Percentiles rank a stretch among this genome's conserved stretches.
Evolutionary conservation across 441 rosid genomes (phyloP).

Genomic region (Hura crepitans): DNA sequence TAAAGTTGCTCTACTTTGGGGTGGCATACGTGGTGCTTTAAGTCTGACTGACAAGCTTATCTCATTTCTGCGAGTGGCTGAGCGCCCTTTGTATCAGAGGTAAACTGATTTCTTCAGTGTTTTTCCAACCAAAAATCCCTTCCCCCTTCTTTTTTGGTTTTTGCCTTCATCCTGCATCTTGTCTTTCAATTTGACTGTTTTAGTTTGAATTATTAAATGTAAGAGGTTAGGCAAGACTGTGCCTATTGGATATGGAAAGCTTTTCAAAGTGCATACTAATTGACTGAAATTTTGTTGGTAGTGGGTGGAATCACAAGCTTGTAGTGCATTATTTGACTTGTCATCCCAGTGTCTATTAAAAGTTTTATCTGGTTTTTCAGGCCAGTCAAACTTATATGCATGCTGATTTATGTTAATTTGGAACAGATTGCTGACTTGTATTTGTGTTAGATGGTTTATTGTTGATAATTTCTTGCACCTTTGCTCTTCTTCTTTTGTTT

Average conservation of each 20-base stretch:
- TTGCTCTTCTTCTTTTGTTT: too few species aligned
- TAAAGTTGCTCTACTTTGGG: conserved; percentile 97
- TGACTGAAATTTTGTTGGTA: neutral
- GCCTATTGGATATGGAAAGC: neutral
- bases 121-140: neutral
- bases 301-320: neutral
- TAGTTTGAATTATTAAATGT: neutral
- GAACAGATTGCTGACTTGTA: neutral
- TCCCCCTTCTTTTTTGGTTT: neutral
- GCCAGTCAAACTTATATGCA: neutral
- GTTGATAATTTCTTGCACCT: neutral
- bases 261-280: neutral
- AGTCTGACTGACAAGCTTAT: conserved; percentile 87
- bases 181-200: neutral
- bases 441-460: neutral
- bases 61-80: conserved; percentile 66
- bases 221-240: neutral
- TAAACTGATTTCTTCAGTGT: conserved; percentile 25
- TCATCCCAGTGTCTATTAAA: neutral
- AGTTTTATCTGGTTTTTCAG: neutral
- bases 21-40: conserved; percentile 95
- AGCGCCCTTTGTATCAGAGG: conserved; percentile 85
- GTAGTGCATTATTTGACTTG: neutral
- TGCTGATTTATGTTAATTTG: neutral
- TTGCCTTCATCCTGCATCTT: neutral